Evolutionary conservation across 441 rosid genomes (phyloP).

Genomic region (Adansonia rubrostipa): DNA sequence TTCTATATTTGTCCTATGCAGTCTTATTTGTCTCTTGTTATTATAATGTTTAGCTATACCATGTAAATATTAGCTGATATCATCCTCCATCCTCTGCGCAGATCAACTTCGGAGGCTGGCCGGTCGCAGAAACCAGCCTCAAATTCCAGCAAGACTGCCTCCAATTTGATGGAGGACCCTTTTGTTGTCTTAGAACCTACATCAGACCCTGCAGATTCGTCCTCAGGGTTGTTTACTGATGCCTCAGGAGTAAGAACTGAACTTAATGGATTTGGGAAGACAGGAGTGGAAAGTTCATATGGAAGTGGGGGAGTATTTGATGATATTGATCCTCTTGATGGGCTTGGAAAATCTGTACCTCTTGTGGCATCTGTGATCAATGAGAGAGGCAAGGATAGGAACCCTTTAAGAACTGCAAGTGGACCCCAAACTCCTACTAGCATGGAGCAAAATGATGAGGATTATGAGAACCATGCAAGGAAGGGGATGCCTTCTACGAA

Average conservation of each 20-base stretch:
- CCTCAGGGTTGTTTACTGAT: conserved; percentile 53
- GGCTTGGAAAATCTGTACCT: conserved; percentile 62
- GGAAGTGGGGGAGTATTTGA: conserved; percentile 55
- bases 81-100: conserved; percentile 35
- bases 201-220: conserved; percentile 46
- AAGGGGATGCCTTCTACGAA: conserved; percentile 45
- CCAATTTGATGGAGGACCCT: conserved; percentile 63
- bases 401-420: conserved; percentile 50
- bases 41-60: not conserved
- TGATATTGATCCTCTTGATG: conserved; percentile 67
- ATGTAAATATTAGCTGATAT: conserved; percentile 22
- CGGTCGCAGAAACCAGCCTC: conserved; percentile 50
- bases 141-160: conserved; percentile 44
- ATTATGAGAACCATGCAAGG: conserved; percentile 40
- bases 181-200: conserved; percentile 67
- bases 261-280: conserved; percentile 50
- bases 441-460: conserved; percentile 52
- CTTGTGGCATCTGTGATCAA: conserved; percentile 44
- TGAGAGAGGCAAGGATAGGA: conserved; percentile 49
- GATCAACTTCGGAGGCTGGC: conserved; percentile 62
- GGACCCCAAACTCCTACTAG: conserved; percentile 42
- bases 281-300: conserved; percentile 50
- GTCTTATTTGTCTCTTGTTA: not conserved
- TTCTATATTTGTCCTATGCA: not conserved
- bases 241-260: conserved; percentile 62